These are phyloP conservation scores for Neolentinus lepideus DNA, from an alignment of 1,284 basidiomycete genomes.

Conservation along the genomic window DNA sequence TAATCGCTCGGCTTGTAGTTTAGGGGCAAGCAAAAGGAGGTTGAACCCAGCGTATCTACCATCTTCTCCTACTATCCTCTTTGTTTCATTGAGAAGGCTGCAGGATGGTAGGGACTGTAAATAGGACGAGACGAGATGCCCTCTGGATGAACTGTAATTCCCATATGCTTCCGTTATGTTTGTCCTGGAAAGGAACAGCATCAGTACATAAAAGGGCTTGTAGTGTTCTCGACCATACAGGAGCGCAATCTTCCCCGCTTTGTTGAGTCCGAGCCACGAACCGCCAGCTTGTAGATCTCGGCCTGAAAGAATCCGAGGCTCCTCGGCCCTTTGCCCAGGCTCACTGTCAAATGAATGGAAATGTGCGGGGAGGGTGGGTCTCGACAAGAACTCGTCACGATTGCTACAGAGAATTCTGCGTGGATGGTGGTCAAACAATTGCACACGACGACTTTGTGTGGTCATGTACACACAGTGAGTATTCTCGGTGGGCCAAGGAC, in stretches of 20 bases:
- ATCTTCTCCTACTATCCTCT: conserved; percentile 35
- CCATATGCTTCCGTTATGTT: conserved; percentile 66
- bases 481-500: conserved; percentile 66
- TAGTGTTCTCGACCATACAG: conserved; percentile 41
- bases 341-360: conserved; percentile 46
- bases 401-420: conserved; percentile 66
- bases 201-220: conserved; percentile 7
- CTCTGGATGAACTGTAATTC: conserved; percentile 51
- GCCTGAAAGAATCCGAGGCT: conserved; percentile 55
- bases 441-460: conserved; percentile 6
- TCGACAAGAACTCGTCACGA: conserved; percentile 64
- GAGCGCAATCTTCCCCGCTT: conserved; percentile 56
- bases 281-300: conserved; percentile 66
- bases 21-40: conserved; percentile 50
- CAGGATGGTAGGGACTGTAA: conserved; percentile 42
- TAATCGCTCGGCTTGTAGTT: conserved; percentile 22
- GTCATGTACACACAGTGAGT: conserved; percentile 57
- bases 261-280: conserved; percentile 70
- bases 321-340: conserved; percentile 15
- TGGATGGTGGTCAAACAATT: neutral
- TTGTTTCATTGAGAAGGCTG: conserved; percentile 38
- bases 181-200: conserved; percentile 39
- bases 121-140: conserved; percentile 58
- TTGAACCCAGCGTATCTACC: conserved; percentile 71
- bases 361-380: conserved; percentile 57